Percentiles rank a stretch among this genome's conserved stretches.
Evolutionary conservation across 495 filamentous ascomycete species (phyloP).

Genomic region (Astrothelium subdiscretum): DNA sequence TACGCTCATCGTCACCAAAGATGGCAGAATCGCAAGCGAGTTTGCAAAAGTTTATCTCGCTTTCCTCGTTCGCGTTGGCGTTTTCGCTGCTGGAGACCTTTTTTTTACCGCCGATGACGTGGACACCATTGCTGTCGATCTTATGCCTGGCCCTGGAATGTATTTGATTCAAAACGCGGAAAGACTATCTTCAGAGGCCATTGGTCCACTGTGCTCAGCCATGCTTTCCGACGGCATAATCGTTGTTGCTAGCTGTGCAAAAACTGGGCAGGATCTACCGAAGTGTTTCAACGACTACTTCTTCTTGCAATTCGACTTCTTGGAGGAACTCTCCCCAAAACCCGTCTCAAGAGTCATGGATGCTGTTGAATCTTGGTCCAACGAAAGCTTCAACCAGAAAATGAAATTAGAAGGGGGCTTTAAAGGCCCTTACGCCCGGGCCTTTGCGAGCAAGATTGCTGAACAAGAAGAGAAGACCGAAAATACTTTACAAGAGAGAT

Average conservation of each 20-base stretch:
- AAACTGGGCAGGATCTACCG: neutral
- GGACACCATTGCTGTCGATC: neutral
- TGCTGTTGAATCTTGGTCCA: neutral
- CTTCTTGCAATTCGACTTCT: neutral
- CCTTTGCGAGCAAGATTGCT: neutral
- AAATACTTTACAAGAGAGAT: neutral
- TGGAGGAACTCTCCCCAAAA: neutral
- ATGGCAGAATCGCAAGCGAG: neutral
- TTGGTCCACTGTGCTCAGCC: neutral
- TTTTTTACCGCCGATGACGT: neutral
- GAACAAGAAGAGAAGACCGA: neutral
- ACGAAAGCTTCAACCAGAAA: neutral
- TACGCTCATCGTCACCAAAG: neutral
- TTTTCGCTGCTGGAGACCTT: neutral
- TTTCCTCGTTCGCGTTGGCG: neutral
- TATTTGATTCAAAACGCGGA: neutral
- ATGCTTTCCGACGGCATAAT: neutral
- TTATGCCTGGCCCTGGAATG: neutral
- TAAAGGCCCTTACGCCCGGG: neutral
- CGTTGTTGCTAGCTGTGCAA: neutral
- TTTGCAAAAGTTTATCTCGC: neutral
- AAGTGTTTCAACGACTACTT: neutral
- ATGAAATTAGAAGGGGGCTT: neutral
- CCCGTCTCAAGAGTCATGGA: neutral
- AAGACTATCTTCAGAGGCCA: neutral